These are phyloP conservation scores for Lactuca sativa DNA, from an alignment of 129 eudicot species.

Conservation along the genomic window DNA sequence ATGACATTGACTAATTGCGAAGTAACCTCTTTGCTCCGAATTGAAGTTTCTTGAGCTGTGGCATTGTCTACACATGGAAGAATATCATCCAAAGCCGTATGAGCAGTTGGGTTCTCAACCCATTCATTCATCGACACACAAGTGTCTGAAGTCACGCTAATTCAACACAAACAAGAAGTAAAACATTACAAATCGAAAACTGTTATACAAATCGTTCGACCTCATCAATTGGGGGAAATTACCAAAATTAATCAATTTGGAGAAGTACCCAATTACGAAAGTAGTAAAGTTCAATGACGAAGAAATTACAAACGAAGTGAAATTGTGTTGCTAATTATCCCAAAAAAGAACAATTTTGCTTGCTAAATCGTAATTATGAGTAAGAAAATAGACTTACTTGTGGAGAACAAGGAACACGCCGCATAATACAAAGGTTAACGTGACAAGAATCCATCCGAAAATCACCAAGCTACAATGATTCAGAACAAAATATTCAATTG, in stretches of 20 bases:
- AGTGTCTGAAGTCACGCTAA: conserved; percentile 82
- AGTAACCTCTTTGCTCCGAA: conserved; percentile 75
- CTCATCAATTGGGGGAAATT: too few species aligned
- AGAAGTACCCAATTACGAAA: neutral
- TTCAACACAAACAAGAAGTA: neutral
- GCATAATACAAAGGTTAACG: conserved; percentile 81
- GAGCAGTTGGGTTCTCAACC: conserved; percentile 80
- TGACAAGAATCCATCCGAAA: conserved; percentile 89
- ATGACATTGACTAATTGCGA: conserved; percentile 70
- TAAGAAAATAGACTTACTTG: conserved; percentile 54
- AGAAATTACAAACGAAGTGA: neutral
- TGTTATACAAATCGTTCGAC: too few species aligned
- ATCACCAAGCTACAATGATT: conserved; percentile 76
- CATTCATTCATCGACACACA: conserved; percentile 93
- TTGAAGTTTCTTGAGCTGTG: conserved; percentile 82
- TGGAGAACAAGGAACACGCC: conserved; percentile 88
- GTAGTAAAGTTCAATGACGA: neutral
- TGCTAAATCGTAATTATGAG: neutral
- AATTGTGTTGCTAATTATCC: neutral
- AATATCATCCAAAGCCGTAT: conserved; percentile 90
- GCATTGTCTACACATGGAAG: conserved; percentile 94
- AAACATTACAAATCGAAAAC: too few species aligned
- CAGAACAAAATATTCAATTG: neutral
- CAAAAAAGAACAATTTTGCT: neutral
- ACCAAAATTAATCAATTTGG: too few species aligned